Evolutionary conservation across 441 rosid genomes (phyloP).

Genomic region (Gossypium gossypioides): DNA sequence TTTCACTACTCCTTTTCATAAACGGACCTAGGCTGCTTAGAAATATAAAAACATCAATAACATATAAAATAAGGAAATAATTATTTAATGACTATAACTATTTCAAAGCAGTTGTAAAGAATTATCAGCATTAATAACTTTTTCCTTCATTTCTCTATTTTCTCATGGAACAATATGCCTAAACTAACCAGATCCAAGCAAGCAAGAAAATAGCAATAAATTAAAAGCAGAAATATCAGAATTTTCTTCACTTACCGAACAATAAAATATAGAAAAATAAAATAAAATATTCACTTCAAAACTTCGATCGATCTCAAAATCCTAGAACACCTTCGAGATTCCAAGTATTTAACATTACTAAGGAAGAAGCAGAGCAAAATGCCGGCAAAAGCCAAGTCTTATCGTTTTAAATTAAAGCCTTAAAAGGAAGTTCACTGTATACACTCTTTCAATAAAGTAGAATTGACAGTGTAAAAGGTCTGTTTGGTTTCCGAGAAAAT

Average conservation of each 20-base stretch:
- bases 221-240: not conserved
- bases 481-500: constrained; percentile 29
- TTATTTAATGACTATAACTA: not conserved
- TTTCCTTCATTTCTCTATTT: constrained; percentile 4
- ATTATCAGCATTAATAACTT: not conserved
- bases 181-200: constrained; percentile 33
- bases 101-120: not conserved
- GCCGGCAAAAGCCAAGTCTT: constrained; percentile 14
- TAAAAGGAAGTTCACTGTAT: constrained; percentile 6
- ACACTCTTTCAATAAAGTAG: constrained; percentile 13
- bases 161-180: constrained; percentile 10
- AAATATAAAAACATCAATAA: not conserved
- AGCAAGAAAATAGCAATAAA: not conserved
- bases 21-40: not conserved
- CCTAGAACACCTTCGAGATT: constrained; percentile 12
- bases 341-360: constrained; percentile 8
- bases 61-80: not conserved
- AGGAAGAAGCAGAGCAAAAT: constrained; percentile 12
- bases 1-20: not conserved
- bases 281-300: constrained; percentile 7
- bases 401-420: constrained; percentile 9
- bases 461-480: constrained; percentile 3
- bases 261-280: not conserved
- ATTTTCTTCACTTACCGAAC: constrained; percentile 12
- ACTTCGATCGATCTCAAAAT: constrained; percentile 25